phyloP scores from a whole-genome alignment of 139 green algal species.

The Haematococcus lacustris region DNA sequence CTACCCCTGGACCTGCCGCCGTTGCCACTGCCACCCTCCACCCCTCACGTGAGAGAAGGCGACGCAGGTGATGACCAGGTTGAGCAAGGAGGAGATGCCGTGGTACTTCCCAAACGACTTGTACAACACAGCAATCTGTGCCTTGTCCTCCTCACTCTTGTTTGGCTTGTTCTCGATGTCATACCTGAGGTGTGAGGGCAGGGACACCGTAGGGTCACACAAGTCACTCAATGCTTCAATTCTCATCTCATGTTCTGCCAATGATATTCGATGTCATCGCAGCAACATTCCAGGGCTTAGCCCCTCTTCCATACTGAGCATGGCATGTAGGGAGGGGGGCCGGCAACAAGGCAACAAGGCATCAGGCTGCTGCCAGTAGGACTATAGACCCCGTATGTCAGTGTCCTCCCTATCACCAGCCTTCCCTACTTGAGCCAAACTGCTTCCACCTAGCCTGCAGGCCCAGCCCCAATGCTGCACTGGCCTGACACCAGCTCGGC shows the following conservation, averaged over 20 bases:
- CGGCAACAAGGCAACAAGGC: too few species aligned
- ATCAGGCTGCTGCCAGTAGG: too few species aligned
- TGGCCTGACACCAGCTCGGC: neutral
- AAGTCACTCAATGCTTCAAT: neutral
- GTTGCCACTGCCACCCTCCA: too few species aligned
- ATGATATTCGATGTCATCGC: neutral
- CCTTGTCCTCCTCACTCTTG: conserved; percentile 34
- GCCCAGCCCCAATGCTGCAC: neutral
- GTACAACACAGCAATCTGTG: conserved; percentile 36
- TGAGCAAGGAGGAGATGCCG: conserved; percentile 49
- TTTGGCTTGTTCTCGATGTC: conserved; percentile 48
- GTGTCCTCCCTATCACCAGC: too few species aligned
- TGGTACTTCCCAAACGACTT: conserved; percentile 46
- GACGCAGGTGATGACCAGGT: conserved; percentile 51
- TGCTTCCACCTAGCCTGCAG: neutral
- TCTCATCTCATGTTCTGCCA: neutral
- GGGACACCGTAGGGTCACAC: neutral
- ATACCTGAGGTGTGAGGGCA: too few species aligned
- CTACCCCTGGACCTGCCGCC: too few species aligned
- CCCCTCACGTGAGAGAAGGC: too few species aligned
- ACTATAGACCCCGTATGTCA: too few species aligned
- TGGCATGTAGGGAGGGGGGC: neutral
- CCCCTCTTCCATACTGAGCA: neutral
- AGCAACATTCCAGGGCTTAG: neutral
- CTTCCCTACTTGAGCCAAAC: neutral